These are phyloP conservation scores for Luffa aegyptiaca DNA, from an alignment of 306 rosid species.

Conservation along the genomic window DNA sequence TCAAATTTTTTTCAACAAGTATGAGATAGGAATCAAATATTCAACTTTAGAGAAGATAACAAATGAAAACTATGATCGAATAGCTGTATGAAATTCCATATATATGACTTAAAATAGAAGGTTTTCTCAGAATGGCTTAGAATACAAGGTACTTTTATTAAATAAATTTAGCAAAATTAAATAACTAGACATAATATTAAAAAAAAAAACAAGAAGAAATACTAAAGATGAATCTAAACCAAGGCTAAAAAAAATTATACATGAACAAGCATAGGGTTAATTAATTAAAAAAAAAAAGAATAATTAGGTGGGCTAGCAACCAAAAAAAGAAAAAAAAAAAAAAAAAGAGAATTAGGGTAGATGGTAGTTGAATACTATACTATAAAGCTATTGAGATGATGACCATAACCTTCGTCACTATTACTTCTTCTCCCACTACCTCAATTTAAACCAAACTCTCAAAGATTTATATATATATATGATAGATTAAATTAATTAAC, in stretches of 20 bases:
- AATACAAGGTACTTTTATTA: neutral
- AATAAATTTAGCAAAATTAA: too few species aligned
- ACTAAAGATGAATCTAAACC: neutral
- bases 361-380: conserved; percentile 8
- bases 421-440: neutral
- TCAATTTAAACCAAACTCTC: conserved; percentile 1
- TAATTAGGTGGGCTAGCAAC: conserved; percentile 3
- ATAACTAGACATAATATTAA: neutral
- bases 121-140: neutral
- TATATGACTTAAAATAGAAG: neutral
- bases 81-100: neutral
- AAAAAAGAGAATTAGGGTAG: neutral
- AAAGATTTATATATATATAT: neutral
- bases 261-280: neutral
- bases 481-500: neutral
- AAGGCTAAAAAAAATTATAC: neutral
- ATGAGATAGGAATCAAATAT: neutral
- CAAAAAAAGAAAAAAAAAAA: neutral
- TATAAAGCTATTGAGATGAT: neutral
- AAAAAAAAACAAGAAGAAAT: neutral
- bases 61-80: neutral
- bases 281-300: neutral
- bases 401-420: conserved; percentile 3
- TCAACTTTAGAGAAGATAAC: neutral
- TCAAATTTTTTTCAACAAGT: neutral